Base-by-base conservation (phyloP, 1,284 basidiomycete species). In the Malassezia furfur region DNA sequence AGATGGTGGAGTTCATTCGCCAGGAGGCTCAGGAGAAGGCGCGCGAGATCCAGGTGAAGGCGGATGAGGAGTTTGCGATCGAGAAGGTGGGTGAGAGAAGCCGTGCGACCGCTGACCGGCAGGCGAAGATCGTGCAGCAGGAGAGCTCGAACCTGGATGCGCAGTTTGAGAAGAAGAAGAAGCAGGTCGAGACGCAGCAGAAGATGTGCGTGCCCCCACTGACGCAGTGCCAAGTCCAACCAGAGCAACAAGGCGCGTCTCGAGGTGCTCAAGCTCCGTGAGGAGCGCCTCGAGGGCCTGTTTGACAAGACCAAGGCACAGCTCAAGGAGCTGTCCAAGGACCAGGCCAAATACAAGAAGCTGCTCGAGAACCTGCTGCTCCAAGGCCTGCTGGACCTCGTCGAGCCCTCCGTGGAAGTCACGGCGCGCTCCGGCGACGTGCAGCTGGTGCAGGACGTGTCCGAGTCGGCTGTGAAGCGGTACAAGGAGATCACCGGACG, bases 171-270 rank as follows among this genome's bases (percentile, higher is more conserved):
- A 72, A 72, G 66, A 74, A 74, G 64, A 68, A 58, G 52, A 72
- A 72, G 54, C 68, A 72, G 53, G 68, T 71, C 15, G 62, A 67
- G 45, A 58, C 61, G 7, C 63, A 68, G 12, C 68, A 72, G 56
- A 72, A 70, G 62, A 74, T 74, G 70, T 72, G 58, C 40, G 68
- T 59, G 19, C 14, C 7, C 25, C 14, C 5, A 25, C 49, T 50
- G 17, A 47, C 9, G 37, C 74, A 98, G 93, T 70, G 84, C 90
- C 6, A 88, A 94, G 75, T 98, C 93, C 3, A 96, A 88, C 35
- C 81, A 91, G 60, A 94, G 90, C 66, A 98, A 98, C 60, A 68
- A 82, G 89, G 90, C 91, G 6, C 88, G 94, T 51, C 81, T 99
- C 68, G 84, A 83, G 75, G 81, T 98, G 28, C 83, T 98, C 17